Percentiles rank a stretch among this genome's conserved stretches.
These are phyloP conservation scores for Lumnitzera racemosa DNA, from an alignment of 345 rosid species.

Conservation along the genomic window DNA sequence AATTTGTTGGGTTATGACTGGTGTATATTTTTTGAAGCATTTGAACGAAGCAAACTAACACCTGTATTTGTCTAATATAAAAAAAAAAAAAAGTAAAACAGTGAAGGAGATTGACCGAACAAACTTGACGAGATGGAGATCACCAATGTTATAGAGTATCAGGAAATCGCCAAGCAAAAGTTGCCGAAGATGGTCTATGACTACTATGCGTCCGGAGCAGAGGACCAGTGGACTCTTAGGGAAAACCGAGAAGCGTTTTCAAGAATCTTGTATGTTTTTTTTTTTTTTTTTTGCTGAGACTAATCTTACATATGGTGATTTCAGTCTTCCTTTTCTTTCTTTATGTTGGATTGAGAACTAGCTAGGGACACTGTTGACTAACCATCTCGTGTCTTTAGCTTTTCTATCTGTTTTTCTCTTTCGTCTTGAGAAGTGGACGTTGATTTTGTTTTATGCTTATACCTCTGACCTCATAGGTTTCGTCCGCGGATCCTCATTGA, in stretches of 20 bases:
- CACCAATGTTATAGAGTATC: conserved; percentile 82
- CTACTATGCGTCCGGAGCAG: conserved; percentile 93
- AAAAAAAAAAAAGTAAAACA: neutral
- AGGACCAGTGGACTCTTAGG: conserved; percentile 89
- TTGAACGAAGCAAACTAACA: neutral
- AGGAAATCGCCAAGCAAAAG: conserved; percentile 78
- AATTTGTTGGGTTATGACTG: no score
- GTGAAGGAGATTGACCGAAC: neutral
- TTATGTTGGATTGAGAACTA: no score
- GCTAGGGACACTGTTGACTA: no score
- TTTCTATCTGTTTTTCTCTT: neutral
- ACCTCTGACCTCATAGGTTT: conserved; percentile 33
- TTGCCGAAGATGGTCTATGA: conserved; percentile 92
- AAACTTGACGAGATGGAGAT: conserved; percentile 44
- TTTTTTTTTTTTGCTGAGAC: neutral
- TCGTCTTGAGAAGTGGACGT: neutral
- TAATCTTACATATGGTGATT: neutral
- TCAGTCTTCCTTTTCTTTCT: neutral
- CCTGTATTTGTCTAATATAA: conserved; percentile 1
- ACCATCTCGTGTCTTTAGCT: neutral
- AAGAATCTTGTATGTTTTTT: conserved; percentile 57
- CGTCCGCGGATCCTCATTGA: conserved; percentile 88
- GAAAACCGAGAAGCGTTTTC: conserved; percentile 86
- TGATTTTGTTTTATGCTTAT: neutral
- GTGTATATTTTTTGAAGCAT: neutral